Evolutionary conservation across 805 yeast genomes (phyloP).

Genomic region (Saccharomycopsis amapae): DNA sequence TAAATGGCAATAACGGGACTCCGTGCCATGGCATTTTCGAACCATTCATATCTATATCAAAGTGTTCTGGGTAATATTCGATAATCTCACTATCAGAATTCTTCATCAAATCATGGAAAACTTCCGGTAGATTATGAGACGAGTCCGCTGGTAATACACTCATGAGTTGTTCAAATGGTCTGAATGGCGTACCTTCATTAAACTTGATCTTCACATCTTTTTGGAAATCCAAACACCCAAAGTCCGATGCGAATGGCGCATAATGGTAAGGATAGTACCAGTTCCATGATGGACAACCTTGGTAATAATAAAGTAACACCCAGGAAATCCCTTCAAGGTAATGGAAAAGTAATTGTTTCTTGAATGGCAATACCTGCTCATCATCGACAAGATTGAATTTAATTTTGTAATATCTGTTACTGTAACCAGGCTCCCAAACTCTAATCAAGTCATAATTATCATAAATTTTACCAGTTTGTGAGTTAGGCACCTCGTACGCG

Average conservation of each 20-base stretch:
- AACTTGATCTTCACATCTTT: conserved; percentile 49
- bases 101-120: conserved; percentile 77
- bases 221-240: conserved; percentile 42
- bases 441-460: conserved; percentile 44
- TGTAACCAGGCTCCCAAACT: conserved; percentile 84
- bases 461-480: conserved; percentile 17
- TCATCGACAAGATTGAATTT: conserved; percentile 59
- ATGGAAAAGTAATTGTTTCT: conserved; percentile 54
- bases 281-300: conserved; percentile 97
- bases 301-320: conserved; percentile 89
- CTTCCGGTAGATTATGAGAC: conserved; percentile 74
- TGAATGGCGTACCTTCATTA: conserved; percentile 66
- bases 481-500: conserved; percentile 18
- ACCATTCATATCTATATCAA: conserved; percentile 92
- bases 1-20: conserved; percentile 81
- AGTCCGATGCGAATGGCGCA: conserved; percentile 95
- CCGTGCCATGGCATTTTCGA: conserved; percentile 95
- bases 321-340: conserved; percentile 96
- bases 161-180: conserved; percentile 91
- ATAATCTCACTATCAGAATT: conserved; percentile 73
- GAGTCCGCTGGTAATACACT: conserved; percentile 93
- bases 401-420: conserved; percentile 66
- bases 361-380: conserved; percentile 46
- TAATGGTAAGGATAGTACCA: conserved; percentile 98
- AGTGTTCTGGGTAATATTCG: conserved; percentile 86